Percentiles rank a stretch among this genome's conserved stretches.
These are phyloP conservation scores for Mycena venus DNA, from an alignment of 768 basidiomycete species.

Conservation along the genomic window DNA sequence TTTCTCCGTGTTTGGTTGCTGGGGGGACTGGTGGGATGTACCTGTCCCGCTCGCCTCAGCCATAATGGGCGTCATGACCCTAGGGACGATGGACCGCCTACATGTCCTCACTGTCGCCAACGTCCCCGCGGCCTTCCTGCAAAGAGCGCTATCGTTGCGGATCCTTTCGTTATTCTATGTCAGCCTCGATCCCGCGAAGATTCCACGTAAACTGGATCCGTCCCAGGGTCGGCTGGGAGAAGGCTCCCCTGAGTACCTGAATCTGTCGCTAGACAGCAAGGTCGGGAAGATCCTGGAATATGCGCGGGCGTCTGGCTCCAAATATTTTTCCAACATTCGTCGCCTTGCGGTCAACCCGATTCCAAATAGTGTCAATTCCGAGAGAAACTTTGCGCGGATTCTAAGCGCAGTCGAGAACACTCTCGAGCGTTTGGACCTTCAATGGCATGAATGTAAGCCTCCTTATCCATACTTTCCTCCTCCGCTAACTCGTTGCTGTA, in stretches of 20 bases:
- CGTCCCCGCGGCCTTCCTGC: slow-evolving; percentile 7
- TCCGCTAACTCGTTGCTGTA: not conserved
- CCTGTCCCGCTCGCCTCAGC: not conserved
- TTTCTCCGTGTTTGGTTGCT: slow-evolving; percentile 22
- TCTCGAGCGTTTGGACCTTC: slow-evolving; percentile 23
- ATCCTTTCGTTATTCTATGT: slow-evolving; percentile 20
- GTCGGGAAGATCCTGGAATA: slow-evolving; percentile 13
- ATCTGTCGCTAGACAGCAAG: slow-evolving; percentile 22
- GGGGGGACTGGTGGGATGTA: slow-evolving; percentile 22
- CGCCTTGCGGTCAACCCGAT: slow-evolving; percentile 24
- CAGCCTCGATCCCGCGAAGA: not conserved
- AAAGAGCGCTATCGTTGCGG: not conserved
- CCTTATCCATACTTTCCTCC: not conserved
- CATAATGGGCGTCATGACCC: not conserved
- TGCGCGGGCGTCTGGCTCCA: not conserved
- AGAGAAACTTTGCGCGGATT: not conserved
- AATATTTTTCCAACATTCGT: slow-evolving; percentile 1
- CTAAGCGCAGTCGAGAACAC: slow-evolving; percentile 17
- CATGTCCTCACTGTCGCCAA: slow-evolving; percentile 26
- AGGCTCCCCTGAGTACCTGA: slow-evolving; percentile 12
- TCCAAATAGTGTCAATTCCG: slow-evolving; percentile 7
- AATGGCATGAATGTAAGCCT: slow-evolving; percentile 24
- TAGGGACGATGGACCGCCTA: slow-evolving; percentile 6
- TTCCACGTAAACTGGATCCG: not conserved
- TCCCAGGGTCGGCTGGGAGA: not conserved